Conservation (phyloP, 129 eudicot genomes). For the Rutidosis leptorrhynchoides region DNA sequence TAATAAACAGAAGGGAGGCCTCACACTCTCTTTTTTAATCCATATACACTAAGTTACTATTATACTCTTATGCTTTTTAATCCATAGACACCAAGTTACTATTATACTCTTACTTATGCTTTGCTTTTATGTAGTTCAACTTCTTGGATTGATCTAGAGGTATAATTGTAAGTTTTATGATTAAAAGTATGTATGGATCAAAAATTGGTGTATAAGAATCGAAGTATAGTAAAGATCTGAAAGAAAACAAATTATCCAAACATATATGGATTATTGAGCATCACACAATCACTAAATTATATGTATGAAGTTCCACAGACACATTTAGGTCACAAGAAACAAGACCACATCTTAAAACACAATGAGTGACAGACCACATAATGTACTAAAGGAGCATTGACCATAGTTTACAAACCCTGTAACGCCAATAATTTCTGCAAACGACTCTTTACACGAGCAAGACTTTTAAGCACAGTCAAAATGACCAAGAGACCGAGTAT, state of each 20-base stretch:
- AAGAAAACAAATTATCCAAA: slow-evolving; percentile 14
- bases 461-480: neutral
- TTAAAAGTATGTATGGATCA: too few relatives aligned
- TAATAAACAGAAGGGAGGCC: too few relatives aligned
- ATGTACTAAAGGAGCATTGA: neutral
- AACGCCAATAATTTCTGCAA: slow-evolving; percentile 6
- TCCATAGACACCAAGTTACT: too few relatives aligned
- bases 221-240: neutral
- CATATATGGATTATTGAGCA: neutral
- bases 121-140: too few relatives aligned
- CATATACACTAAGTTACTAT: too few relatives aligned
- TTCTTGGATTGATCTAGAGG: too few relatives aligned
- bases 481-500: neutral
- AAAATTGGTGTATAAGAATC: too few relatives aligned
- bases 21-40: too few relatives aligned
- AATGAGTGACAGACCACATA: neutral
- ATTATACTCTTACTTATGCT: too few relatives aligned
- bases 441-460: slow-evolving; percentile 13
- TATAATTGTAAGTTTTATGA: too few relatives aligned
- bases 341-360: slow-evolving; percentile 1
- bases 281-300: slow-evolving; percentile 12
- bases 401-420: slow-evolving; percentile 8
- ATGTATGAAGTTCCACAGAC: slow-evolving; percentile 21
- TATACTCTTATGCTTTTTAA: too few relatives aligned
- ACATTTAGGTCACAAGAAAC: neutral